phyloP scores from a whole-genome alignment of 2,329 filamentous ascomycete genomes.

The Phialocephala subalpina region DNA sequence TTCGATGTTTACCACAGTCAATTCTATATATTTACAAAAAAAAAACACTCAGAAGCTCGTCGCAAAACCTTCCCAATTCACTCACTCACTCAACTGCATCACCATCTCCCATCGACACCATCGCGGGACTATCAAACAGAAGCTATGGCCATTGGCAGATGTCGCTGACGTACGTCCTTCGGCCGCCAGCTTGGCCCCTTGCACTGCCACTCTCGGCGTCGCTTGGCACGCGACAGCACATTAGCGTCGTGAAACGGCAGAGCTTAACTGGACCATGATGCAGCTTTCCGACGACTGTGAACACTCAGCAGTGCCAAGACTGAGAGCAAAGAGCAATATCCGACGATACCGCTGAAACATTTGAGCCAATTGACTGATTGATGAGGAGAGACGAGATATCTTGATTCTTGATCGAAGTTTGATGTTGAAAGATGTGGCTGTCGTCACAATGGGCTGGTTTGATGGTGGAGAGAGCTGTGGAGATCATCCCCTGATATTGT shows the following conservation, averaged over 20 bases:
- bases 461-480: neutral
- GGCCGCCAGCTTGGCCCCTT: slow-evolving; percentile 11
- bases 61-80: neutral
- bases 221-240: slow-evolving; percentile 29
- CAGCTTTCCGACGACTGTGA: neutral
- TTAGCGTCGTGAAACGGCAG: slow-evolving; percentile 15
- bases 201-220: slow-evolving; percentile 28
- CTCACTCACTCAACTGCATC: too few relatives aligned
- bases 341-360: neutral
- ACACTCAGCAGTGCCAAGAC: slow-evolving; percentile 12
- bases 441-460: neutral
- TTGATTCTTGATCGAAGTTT: neutral
- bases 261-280: slow-evolving; percentile 22
- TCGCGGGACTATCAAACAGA: neutral
- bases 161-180: slow-evolving; percentile 22
- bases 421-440: neutral
- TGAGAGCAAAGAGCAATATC: neutral
- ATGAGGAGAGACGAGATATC: neutral
- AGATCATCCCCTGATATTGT: slow-evolving; percentile 1
- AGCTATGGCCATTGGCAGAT: slow-evolving; percentile 17
- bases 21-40: neutral
- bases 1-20: neutral
- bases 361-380: slow-evolving; percentile 1
- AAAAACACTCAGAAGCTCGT: neutral
- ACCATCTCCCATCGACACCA: too few relatives aligned